Evolutionary conservation across 495 filamentous ascomycete genomes (phyloP), one percentile per base, ranked within the genome.

Genomic region (Aspergillus carlsbadensis): DNA sequence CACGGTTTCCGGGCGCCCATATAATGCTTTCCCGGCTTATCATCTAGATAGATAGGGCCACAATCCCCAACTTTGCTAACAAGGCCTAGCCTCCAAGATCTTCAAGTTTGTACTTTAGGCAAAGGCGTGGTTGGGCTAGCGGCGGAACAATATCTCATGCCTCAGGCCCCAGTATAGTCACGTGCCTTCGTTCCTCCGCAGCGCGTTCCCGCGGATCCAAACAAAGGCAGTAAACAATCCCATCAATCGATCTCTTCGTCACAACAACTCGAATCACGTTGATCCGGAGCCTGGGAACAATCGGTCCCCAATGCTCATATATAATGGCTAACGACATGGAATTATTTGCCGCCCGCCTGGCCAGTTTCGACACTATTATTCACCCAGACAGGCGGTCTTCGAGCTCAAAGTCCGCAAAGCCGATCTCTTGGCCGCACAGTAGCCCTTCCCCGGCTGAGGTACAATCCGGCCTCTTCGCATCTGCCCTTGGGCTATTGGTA

Each of bases 351-450:
- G 86, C 84, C 56, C 87, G 92, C 43, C 76, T 93, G 34, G 83
- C 84, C 40, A 91, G 89, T 17, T 96, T 96, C 66, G 81, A 86
- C 54, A 75, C 56, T 45, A 71, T 78, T 44, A 77, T 80, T 69
- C 81, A 80, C 52, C 70, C 81, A 3, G 75, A 79, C 35, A 88
- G 87, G 63, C 83, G 90, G 65, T 77, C 80, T 22, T 92, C 90
- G 5, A 80, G 78, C 69, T 77, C 82, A 55, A 87, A 84, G 66
- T 73, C 80, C 35, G 74, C 80, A 11, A 84, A 87, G 64, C 74
- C 80, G 3, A 66, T 89, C 42, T 76, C 79, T 63, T 96, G 92
- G 92, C 88, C 92, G 33, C 88, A 92, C 64, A 81, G 83, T 55
- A 79, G 71, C 31, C 81, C 88, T 10, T 77, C 84, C 0, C 80